These are phyloP conservation scores for Phytopythium helicoides DNA, from an alignment of 352 stramenopile species.

Conservation along the genomic window DNA sequence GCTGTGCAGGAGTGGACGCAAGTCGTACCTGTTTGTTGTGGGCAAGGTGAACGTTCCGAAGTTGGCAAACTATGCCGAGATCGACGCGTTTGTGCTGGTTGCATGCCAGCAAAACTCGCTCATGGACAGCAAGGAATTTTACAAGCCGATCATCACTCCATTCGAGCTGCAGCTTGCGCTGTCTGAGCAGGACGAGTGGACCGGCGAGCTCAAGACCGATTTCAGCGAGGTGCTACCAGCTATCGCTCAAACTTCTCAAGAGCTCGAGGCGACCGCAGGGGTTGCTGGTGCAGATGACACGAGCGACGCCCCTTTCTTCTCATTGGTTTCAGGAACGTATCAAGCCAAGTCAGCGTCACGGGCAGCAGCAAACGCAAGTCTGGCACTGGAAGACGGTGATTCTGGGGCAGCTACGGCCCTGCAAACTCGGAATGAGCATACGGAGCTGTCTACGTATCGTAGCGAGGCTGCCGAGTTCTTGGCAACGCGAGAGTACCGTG, in stretches of 20 bases:
- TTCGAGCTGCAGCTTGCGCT: slow-evolving; percentile 95
- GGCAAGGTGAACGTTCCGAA: slow-evolving; percentile 98
- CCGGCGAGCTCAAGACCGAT: slow-evolving; percentile 78
- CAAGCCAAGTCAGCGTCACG: slow-evolving; percentile 30
- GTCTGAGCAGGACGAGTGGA: slow-evolving; percentile 84
- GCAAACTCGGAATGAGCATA: slow-evolving; percentile 49
- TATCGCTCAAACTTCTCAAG: slow-evolving; percentile 33
- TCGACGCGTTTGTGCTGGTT: slow-evolving; percentile 97
- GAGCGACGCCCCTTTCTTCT: slow-evolving; percentile 80
- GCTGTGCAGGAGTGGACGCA: slow-evolving; percentile 84
- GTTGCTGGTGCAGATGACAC: slow-evolving; percentile 24
- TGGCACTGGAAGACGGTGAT: slow-evolving; percentile 22
- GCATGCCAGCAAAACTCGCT: slow-evolving; percentile 95
- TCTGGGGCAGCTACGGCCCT: slow-evolving; percentile 37
- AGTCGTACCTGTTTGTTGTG: slow-evolving; percentile 96
- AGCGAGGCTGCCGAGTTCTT: slow-evolving; percentile 80
- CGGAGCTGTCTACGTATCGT: slow-evolving; percentile 57
- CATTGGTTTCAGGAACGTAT: slow-evolving; percentile 77
- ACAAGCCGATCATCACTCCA: slow-evolving; percentile 93
- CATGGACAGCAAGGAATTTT: slow-evolving; percentile 91
- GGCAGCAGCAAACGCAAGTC: slow-evolving; percentile 9
- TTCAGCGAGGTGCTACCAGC: slow-evolving; percentile 78
- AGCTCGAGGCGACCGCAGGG: slow-evolving; percentile 21
- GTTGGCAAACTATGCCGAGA: slow-evolving; percentile 97
- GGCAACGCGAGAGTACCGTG: slow-evolving; percentile 65